These are phyloP conservation scores for Talinum fruticosum DNA, from an alignment of 148 eudicot genomes.

Conservation along the genomic window DNA sequence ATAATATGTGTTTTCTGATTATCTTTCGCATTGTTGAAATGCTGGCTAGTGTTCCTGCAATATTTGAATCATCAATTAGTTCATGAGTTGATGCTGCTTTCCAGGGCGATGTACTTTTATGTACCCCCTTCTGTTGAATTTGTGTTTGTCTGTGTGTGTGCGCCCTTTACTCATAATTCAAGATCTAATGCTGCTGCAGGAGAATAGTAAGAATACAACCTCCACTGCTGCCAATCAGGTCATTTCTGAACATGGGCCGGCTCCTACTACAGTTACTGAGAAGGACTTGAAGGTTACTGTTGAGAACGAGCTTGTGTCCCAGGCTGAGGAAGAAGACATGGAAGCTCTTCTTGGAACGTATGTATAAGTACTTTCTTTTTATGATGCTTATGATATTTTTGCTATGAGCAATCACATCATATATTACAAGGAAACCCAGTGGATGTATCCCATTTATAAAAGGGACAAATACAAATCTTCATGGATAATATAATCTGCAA, in stretches of 20 bases:
- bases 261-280: slow-evolving; percentile 42
- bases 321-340: slow-evolving; percentile 98
- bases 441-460: too few relatives aligned
- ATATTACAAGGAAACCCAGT: too few relatives aligned
- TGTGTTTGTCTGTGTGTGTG: too few relatives aligned
- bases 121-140: background rate
- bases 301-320: slow-evolving; percentile 89
- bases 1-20: background rate
- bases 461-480: background rate
- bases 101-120: background rate
- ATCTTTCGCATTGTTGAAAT: background rate
- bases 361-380: slow-evolving; percentile 29
- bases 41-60: background rate
- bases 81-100: background rate
- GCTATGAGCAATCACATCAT: background rate
- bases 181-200: slow-evolving; percentile 36
- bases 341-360: slow-evolving; percentile 99
- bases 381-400: background rate
- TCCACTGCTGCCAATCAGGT: slow-evolving; percentile 40
- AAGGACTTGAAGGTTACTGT: slow-evolving; percentile 76
- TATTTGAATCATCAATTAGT: background rate
- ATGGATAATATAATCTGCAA: background rate
- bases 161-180: background rate
- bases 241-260: slow-evolving; percentile 62
- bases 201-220: slow-evolving; percentile 74